These are phyloP conservation scores for Eremothecium sinecaudum DNA, from an alignment of 1,139 yeast species.

Conservation along the genomic window DNA sequence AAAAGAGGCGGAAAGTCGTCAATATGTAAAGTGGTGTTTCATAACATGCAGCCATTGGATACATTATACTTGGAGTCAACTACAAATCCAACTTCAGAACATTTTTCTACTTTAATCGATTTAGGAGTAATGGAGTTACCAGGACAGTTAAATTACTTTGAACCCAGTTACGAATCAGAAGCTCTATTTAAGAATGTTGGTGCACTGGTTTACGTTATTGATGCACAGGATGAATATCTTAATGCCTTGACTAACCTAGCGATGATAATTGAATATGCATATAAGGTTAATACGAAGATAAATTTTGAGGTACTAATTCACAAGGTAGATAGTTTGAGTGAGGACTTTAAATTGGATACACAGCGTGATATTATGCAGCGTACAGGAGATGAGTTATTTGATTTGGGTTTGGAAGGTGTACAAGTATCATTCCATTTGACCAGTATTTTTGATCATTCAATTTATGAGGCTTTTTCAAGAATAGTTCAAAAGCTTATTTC, in stretches of 20 bases:
- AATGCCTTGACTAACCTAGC: constrained; percentile 85
- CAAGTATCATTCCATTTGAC: constrained; percentile 87
- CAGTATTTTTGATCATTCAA: constrained; percentile 89
- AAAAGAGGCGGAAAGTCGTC: constrained; percentile 70
- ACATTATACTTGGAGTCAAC: constrained; percentile 87
- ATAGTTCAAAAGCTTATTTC: constrained; percentile 86
- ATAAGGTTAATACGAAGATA: constrained; percentile 73
- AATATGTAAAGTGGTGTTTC: constrained; percentile 89
- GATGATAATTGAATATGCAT: constrained; percentile 81
- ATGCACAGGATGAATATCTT: constrained; percentile 88
- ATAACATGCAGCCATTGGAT: constrained; percentile 93
- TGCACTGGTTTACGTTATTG: constrained; percentile 91
- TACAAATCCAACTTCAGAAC: constrained; percentile 75
- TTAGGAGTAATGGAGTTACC: constrained; percentile 93
- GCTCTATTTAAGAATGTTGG: constrained; percentile 74
- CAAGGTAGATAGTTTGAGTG: constrained; percentile 89
- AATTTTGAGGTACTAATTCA: constrained; percentile 90
- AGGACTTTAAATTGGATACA: constrained; percentile 87
- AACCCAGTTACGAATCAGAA: constrained; percentile 73
- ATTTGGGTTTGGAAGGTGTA: constrained; percentile 82
- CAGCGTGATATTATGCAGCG: constrained; percentile 95
- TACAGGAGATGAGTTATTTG: constrained; percentile 85
- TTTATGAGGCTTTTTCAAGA: constrained; percentile 89
- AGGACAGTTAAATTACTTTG: constrained; percentile 85
- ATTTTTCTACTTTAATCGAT: constrained; percentile 69